Conservation (phyloP, 2,329 filamentous ascomycete species). For the Fusarium poae region DNA sequence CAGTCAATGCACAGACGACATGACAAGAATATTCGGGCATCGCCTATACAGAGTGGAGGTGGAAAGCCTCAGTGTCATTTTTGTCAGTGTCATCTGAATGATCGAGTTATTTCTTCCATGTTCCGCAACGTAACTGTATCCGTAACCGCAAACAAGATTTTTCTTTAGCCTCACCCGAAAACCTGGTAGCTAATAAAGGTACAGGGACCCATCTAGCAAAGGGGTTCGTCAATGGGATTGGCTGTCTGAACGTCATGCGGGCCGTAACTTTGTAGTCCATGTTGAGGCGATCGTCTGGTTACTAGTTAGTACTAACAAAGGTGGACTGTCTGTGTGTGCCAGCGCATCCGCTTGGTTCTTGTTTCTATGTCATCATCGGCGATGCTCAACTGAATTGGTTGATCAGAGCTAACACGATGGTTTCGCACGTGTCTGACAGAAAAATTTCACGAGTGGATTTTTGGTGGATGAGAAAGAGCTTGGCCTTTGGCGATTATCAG, state of each 20-base stretch:
- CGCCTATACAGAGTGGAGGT: slow-evolving; percentile 7
- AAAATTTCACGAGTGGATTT: slow-evolving; percentile 34
- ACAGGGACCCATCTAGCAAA: slow-evolving; percentile 1
- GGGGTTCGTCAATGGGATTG: neutral
- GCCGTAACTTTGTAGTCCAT: slow-evolving; percentile 2
- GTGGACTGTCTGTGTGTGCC: slow-evolving; percentile 26
- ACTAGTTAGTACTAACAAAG: neutral
- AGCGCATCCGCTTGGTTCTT: slow-evolving; percentile 26
- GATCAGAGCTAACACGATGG: slow-evolving; percentile 34
- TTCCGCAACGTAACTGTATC: slow-evolving; percentile 1
- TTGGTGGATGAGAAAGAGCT: neutral
- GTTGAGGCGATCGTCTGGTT: neutral
- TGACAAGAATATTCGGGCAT: slow-evolving; percentile 8
- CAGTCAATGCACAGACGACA: neutral
- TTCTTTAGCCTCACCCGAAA: slow-evolving; percentile 8
- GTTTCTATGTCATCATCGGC: slow-evolving; percentile 25
- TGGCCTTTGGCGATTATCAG: neutral
- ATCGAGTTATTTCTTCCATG: slow-evolving; percentile 8
- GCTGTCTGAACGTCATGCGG: slow-evolving; percentile 6
- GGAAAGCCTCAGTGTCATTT: neutral
- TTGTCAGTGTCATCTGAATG: neutral
- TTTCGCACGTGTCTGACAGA: slow-evolving; percentile 11
- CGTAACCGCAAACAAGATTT: slow-evolving; percentile 3
- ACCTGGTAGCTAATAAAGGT: slow-evolving; percentile 9
- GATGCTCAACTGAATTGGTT: slow-evolving; percentile 37